Evolutionary conservation across 257 asterid species (phyloP).

Genomic region (Ocimum tenuiflorum): DNA sequence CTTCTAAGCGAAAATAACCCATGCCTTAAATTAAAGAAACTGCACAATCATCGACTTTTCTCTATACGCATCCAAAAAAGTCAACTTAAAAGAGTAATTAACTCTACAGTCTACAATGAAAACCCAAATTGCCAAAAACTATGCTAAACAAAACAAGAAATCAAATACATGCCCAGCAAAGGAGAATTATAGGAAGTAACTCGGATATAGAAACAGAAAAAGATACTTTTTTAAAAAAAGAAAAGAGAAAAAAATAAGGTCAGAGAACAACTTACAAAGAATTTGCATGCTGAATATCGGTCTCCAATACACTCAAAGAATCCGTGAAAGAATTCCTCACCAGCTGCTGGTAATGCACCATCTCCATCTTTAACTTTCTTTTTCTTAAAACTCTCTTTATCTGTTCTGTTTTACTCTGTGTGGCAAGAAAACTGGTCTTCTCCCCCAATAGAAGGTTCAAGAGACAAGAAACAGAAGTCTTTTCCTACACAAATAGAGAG

Average conservation of each 20-base stretch:
- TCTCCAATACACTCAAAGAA: constrained; percentile 63
- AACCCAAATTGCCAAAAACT: constrained; percentile 11
- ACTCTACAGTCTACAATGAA: background rate
- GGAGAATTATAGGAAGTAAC: background rate
- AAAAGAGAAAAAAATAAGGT: background rate
- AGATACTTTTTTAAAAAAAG: too few species aligned
- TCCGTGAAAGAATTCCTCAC: constrained; percentile 56
- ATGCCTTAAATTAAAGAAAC: constrained; percentile 2
- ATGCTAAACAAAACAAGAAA: constrained; percentile 5
- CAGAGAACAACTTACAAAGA: constrained; percentile 48
- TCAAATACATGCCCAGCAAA: constrained; percentile 5
- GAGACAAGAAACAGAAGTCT: constrained; percentile 19
- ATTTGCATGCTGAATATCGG: constrained; percentile 80
- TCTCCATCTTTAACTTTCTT: constrained; percentile 36
- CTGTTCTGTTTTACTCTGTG: constrained; percentile 4
- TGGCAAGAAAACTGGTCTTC: constrained; percentile 19
- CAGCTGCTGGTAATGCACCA: constrained; percentile 61
- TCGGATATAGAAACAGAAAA: background rate
- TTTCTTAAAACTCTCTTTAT: background rate
- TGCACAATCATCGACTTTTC: background rate
- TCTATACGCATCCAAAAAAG: constrained; percentile 17
- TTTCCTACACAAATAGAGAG: constrained; percentile 11
- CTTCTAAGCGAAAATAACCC: background rate
- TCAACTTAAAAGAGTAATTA: background rate
- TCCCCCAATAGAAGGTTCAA: constrained; percentile 18